Base-by-base conservation (phyloP, 1,139 yeast genomes). In the Yamadazyma oceani region DNA sequence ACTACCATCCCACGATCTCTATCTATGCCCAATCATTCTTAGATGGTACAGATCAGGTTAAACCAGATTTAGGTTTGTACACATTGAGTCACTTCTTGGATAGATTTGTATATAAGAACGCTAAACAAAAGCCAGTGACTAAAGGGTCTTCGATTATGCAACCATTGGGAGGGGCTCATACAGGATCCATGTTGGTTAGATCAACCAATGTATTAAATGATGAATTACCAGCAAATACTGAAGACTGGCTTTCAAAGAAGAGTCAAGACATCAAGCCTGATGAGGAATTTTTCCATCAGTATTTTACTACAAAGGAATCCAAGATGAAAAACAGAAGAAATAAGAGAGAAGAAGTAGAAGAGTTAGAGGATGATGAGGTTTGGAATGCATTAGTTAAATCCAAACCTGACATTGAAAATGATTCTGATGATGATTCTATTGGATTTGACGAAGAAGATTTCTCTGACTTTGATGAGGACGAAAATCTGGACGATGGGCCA, bases 101-200 rank as follows among this genome's bases (percentile, higher is more conserved):
- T 62, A 79, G 96, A 60, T 92, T 94, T 66, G 97, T 94, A 26
- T 92, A 92, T 68, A 85, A 87, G 64, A 89, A 89, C 58, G 89
- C 97, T 37, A 88, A 87, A 65, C 85, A 81, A 54, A 86, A 84
- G 62, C 72, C 82, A 16, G 49, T 50, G 31, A 69, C 83, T 25
- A 83, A 86, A 57, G 97, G 97, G 54, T 72, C 85, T 3, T 87
- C 97, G 35, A 90, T 92, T 58, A 94, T 94, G 97, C 98, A 92
- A 69, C 97, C 98, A 35, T 72, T 94, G 46, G 94, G 96, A 34
- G 97, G 97, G 42, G 78, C 83, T 1, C 88, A 84, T 44, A 82
- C 89, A n/a, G 88, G 86, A 7, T 69, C 82, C 1, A 67, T 86
- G 41, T 74, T 89, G 47, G 89, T 89, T 11, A 82, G 75, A 49